Conservation (phyloP, 305 asterid genomes). For the Euphrasia arctica region DNA sequence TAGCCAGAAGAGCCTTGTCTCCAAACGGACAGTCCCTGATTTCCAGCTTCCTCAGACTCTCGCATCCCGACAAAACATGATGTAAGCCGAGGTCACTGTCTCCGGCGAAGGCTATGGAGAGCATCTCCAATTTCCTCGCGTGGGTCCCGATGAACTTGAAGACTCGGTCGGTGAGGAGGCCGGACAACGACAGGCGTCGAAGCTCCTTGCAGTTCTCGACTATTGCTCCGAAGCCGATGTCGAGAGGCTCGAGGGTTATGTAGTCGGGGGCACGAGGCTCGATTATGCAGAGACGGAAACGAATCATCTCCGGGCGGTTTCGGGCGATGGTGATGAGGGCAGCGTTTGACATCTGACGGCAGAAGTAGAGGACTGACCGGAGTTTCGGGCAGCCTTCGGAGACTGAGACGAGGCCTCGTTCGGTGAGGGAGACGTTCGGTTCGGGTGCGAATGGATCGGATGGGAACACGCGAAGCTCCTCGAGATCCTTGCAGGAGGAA, state of each 20-base stretch:
- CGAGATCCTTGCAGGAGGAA: slow-evolving; percentile 77
- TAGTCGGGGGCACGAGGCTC: slow-evolving; percentile 89
- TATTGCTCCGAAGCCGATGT: slow-evolving; percentile 89
- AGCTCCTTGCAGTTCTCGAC: slow-evolving; percentile 75
- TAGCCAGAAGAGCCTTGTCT: slow-evolving; percentile 90
- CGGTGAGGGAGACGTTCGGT: slow-evolving; percentile 73
- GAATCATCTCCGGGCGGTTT: slow-evolving; percentile 63
- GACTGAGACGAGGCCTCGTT: slow-evolving; percentile 85
- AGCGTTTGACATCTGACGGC: slow-evolving; percentile 94
- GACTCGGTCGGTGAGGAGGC: slow-evolving; percentile 83
- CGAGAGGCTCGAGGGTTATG: slow-evolving; percentile 76
- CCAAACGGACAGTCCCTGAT: slow-evolving; percentile 97
- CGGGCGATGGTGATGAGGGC: slow-evolving; percentile 79
- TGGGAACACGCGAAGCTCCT: slow-evolving; percentile 90
- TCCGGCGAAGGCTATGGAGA: slow-evolving; percentile 97
- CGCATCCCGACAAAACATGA: slow-evolving; percentile 88
- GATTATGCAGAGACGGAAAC: slow-evolving; percentile 81
- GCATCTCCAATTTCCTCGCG: slow-evolving; percentile 95
- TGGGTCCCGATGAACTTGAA: slow-evolving; percentile 78
- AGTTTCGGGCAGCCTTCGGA: slow-evolving; percentile 97
- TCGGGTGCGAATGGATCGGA: slow-evolving; percentile 87
- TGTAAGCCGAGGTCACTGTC: slow-evolving; percentile 87
- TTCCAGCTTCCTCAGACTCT: slow-evolving; percentile 88
- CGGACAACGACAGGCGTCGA: slow-evolving; percentile 83
- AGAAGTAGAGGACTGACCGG: slow-evolving; percentile 84